Conservation (phyloP, 495 filamentous ascomycete genomes). For the Trichoderma reesei region DNA sequence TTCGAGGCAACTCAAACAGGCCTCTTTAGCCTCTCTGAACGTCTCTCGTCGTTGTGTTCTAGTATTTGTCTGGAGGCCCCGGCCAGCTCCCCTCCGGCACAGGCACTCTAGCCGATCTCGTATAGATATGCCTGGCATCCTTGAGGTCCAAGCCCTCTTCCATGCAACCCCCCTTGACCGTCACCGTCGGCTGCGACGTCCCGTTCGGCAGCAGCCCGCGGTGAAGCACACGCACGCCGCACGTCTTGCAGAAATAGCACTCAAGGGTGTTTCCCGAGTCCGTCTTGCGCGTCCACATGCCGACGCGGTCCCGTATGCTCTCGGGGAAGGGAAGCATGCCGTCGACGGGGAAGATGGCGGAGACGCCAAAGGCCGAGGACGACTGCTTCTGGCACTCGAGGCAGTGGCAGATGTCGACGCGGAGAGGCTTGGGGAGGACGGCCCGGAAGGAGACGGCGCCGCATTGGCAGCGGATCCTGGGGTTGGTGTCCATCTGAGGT, state of each 20-base stretch:
- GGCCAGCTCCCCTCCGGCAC: slow-evolving; percentile 36
- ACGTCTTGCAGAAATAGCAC: slow-evolving; percentile 43
- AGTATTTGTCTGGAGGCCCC: slow-evolving; percentile 2
- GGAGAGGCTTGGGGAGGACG: slow-evolving; percentile 29
- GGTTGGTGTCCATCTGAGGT: slow-evolving; percentile 1
- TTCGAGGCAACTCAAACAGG: too few species aligned
- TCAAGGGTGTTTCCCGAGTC: slow-evolving; percentile 35
- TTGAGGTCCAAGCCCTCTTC: slow-evolving; percentile 30
- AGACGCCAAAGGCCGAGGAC: slow-evolving; percentile 47
- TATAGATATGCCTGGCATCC: slow-evolving; percentile 32
- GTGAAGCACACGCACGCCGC: slow-evolving; percentile 41
- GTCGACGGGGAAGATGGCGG: slow-evolving; percentile 33
- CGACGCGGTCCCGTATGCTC: slow-evolving; percentile 21
- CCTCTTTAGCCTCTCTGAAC: too few species aligned
- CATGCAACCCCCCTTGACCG: slow-evolving; percentile 44
- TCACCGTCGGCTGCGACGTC: slow-evolving; percentile 22
- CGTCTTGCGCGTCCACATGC: slow-evolving; percentile 31
- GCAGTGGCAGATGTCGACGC: slow-evolving; percentile 51
- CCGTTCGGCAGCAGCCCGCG: slow-evolving; percentile 31
- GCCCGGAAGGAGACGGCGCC: slow-evolving; percentile 37
- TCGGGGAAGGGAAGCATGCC: slow-evolving; percentile 40
- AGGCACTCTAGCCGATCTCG: slow-evolving; percentile 33
- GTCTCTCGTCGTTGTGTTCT: too few species aligned
- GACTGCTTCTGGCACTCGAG: slow-evolving; percentile 50
- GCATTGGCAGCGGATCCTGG: slow-evolving; percentile 42